phyloP scores from a whole-genome alignment of 257 asterid genomes.

The Phtheirospermum japonicum region DNA sequence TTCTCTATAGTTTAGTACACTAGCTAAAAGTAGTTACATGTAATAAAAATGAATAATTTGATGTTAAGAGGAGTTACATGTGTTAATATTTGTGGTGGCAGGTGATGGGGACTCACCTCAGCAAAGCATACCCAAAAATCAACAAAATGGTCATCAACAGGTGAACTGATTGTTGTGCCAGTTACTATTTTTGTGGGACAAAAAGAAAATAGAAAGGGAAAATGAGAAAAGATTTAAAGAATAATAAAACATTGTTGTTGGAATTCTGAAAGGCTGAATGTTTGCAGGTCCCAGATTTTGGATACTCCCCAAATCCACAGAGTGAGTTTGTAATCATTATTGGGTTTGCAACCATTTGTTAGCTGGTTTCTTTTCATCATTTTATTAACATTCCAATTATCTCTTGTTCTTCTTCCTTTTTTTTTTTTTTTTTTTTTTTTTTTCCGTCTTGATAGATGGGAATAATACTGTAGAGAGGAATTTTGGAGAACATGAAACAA shows the following conservation, averaged over 20 bases:
- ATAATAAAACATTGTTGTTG: conserved; percentile 7
- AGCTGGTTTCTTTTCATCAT: conserved; percentile 6
- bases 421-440: background rate
- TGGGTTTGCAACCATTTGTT: conserved; percentile 11
- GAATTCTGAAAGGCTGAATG: conserved; percentile 16
- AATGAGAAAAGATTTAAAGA: background rate
- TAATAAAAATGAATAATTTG: conserved; percentile 16
- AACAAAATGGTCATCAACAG: conserved; percentile 59
- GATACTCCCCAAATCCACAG: conserved; percentile 61
- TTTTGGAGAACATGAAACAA: conserved; percentile 43
- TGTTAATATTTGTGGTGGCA: conserved; percentile 35
- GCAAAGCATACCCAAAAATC: conserved; percentile 40
- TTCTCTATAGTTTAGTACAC: conserved; percentile 3
- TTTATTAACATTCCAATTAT: background rate
- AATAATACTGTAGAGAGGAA: conserved; percentile 54
- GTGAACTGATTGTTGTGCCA: conserved; percentile 32
- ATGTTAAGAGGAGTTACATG: conserved; percentile 12
- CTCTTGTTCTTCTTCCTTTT: background rate
- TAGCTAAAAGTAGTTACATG: background rate
- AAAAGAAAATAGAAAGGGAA: background rate
- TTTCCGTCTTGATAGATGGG: conserved; percentile 41
- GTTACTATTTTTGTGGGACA: conserved; percentile 5
- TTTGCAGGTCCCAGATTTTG: conserved; percentile 63
- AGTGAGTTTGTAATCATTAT: conserved; percentile 42
- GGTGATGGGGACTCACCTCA: conserved; percentile 80